A percentile compares a stretch with the other conserved stretches of the same genome.
phyloP scores from a whole-genome alignment of 495 filamentous ascomycete genomes.

The Podospora didyma region DNA sequence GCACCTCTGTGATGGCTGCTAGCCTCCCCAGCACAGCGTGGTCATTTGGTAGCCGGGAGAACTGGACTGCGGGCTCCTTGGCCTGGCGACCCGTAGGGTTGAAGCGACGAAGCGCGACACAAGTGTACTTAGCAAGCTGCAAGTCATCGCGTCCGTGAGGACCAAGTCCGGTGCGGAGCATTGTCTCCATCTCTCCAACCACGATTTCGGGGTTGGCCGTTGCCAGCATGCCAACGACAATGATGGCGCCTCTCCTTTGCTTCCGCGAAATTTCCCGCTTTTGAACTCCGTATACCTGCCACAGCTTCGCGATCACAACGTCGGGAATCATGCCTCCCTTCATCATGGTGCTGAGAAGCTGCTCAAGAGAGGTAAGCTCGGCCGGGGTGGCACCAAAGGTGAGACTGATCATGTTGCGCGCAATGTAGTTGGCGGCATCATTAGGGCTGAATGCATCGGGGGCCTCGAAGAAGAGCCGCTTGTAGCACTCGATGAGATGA shows the following conservation, averaged over 20 bases:
- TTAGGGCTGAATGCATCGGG: constrained; percentile 82
- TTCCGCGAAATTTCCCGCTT: constrained; percentile 87
- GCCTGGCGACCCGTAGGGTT: constrained; percentile 75
- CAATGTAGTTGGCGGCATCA: constrained; percentile 92
- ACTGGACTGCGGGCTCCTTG: constrained; percentile 62
- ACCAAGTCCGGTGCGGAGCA: constrained; percentile 87
- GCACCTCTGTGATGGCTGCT: constrained; percentile 76
- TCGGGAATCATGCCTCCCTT: constrained; percentile 83
- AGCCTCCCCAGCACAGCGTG: constrained; percentile 80
- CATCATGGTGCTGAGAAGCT: constrained; percentile 96
- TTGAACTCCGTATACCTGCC: constrained; percentile 95
- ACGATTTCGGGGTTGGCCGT: constrained; percentile 89
- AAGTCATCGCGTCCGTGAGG: constrained; percentile 74
- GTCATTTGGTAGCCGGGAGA: constrained; percentile 82
- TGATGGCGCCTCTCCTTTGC: constrained; percentile 91
- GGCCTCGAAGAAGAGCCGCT: constrained; percentile 90
- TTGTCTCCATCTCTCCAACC: constrained; percentile 87
- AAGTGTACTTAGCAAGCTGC: constrained; percentile 88
- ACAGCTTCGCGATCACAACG: constrained; percentile 83
- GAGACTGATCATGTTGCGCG: constrained; percentile 96
- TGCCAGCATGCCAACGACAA: constrained; percentile 95
- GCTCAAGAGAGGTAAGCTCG: constrained; percentile 91
- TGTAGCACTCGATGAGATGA: constrained; percentile 96
- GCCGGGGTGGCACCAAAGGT: constrained; percentile 93
- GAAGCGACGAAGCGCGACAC: constrained; percentile 86